Evolutionary conservation across 1,139 yeast species (phyloP).

Genomic region (Suhomyces coccinellae): DNA sequence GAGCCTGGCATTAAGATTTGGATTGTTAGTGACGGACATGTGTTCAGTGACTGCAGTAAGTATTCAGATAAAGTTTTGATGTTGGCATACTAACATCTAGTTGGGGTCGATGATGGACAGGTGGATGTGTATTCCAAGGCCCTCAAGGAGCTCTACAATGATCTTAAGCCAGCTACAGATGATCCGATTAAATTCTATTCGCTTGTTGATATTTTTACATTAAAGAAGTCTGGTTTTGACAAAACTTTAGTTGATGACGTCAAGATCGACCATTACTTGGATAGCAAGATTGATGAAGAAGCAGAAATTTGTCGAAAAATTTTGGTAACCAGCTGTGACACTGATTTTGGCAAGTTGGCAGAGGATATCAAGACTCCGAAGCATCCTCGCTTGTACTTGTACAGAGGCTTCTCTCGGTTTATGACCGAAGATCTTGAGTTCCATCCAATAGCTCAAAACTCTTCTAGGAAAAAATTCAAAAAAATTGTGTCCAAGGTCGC

Average conservation of each 20-base stretch:
- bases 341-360: conserved; percentile 37
- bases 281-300: conserved; percentile 34
- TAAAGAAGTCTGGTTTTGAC: conserved; percentile 21
- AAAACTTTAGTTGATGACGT: conserved; percentile 22
- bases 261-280: conserved; percentile 33
- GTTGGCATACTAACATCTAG: conserved; percentile 18
- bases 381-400: conserved; percentile 54
- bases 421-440: conserved; percentile 57
- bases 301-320: conserved; percentile 42
- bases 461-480: conserved; percentile 51
- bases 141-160: conserved; percentile 41
- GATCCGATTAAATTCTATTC: conserved; percentile 36
- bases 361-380: conserved; percentile 37
- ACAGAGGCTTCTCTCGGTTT: conserved; percentile 58
- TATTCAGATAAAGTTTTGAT: conserved; percentile 4
- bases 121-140: conserved; percentile 50
- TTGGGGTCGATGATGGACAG: conserved; percentile 51
- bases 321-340: conserved; percentile 40
- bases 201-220: conserved; percentile 37
- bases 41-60: conserved; percentile 60
- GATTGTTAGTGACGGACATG: conserved; percentile 68
- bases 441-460: conserved; percentile 36
- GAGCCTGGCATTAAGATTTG: conserved; percentile 56
- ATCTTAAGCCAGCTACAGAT: conserved; percentile 26
- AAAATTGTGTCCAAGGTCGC: conserved; percentile 55